Base-by-base conservation (phyloP, 192 early-diverging fungal species). In the Podila horticola region DNA sequence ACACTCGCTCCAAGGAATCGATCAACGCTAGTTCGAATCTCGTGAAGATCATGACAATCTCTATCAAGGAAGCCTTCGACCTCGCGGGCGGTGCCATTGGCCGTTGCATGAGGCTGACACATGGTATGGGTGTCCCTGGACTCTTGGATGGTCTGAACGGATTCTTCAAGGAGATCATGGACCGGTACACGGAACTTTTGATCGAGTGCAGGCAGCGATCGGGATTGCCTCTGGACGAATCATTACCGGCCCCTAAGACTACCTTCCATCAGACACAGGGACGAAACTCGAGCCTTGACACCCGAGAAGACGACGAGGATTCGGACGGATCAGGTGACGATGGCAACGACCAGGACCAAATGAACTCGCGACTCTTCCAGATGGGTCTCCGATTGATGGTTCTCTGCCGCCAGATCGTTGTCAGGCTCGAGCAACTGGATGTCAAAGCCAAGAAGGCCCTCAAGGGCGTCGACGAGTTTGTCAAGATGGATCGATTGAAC, bases 321-420 rank as follows among this genome's bases (percentile, higher is more conserved):
- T 83, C 64, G n/a, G 68, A 82, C 50, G 88, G 86, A 11, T 86
- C 89, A 64, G 85, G 82, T 41, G 72, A 75, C 4, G 85, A 86
- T 50, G 84, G 82, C 11, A 65, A 79, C 49, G 86, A 81, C 30
- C 64, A 86, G 26, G 87, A 88, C 31, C 91, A 92, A 41, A 22
- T 24, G n/a, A n/a, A 55, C 24, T 55, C 52, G 2, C 88, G 92
- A 72, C 79, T 83, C 0, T 94, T 94, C 75, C 91, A 93, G 52
- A 77, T 90, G 57, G 93, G 90, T n/a, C 75, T 93, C 28, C 76
- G 86, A 31, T 45, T 92, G 19, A 82, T 94, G 67, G 90, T 83
- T 17, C 69, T 91, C 4, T 89, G 90, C 62, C 74, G 79, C 26
- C 62, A 70, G 3, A 45, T 92, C 28, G 63, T 72, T n/a, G 70